A percentile compares a stretch with the other conserved stretches of the same genome.
phyloP scores from a whole-genome alignment of 768 basidiomycete genomes.

The Collybia mongolica region DNA sequence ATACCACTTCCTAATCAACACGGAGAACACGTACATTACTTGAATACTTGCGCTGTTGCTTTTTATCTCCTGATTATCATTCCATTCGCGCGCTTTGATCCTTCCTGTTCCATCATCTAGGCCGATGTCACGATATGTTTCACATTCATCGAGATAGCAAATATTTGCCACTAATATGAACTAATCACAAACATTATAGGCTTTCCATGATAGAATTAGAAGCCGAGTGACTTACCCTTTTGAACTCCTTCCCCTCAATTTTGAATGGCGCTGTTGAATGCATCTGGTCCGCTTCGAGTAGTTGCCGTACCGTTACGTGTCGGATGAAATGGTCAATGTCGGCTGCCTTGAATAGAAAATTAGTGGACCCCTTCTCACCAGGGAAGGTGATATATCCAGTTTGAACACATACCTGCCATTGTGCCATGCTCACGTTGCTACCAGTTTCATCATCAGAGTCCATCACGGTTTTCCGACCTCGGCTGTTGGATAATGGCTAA shows the following conservation, averaged over 20 bases:
- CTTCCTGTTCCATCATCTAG: slow-evolving; percentile 33
- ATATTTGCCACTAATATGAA: slow-evolving; percentile 73
- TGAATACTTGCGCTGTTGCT: not conserved
- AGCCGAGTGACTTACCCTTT: too few relatives aligned
- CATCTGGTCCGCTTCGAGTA: slow-evolving; percentile 11
- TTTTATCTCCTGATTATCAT: slow-evolving; percentile 25
- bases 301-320: slow-evolving; percentile 29
- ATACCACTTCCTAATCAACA: not conserved
- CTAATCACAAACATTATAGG: slow-evolving; percentile 30
- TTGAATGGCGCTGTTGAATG: slow-evolving; percentile 14
- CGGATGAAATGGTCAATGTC: slow-evolving; percentile 13
- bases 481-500: too few relatives aligned
- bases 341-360: too few relatives aligned
- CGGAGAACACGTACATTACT: slow-evolving; percentile 11
- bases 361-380: too few relatives aligned
- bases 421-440: not conserved
- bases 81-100: slow-evolving; percentile 61
- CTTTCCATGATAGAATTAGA: slow-evolving; percentile 27
- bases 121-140: slow-evolving; percentile 69
- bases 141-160: slow-evolving; percentile 58
- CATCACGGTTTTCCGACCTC: too few relatives aligned
- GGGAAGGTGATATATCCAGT: too few relatives aligned
- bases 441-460: not conserved
- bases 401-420: too few relatives aligned
- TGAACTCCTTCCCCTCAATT: slow-evolving; percentile 18